Percentiles rank a stretch among this genome's conserved stretches.
phyloP scores from a whole-genome alignment of 1,284 basidiomycete genomes.

The Cutaneotrichosporon daszewskae region DNA sequence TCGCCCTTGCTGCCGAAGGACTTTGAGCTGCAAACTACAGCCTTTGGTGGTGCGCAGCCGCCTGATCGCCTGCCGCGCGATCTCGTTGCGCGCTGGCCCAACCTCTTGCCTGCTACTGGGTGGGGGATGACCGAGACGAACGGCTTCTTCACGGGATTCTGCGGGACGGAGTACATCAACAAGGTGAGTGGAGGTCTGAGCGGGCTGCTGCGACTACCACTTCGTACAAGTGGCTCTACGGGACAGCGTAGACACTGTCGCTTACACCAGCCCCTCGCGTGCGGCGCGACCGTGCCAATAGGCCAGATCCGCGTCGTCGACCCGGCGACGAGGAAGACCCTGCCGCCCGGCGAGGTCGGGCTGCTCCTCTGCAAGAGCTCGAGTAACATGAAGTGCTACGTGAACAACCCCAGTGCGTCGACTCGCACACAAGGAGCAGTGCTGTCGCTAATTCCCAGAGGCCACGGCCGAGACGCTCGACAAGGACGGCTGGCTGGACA shows the following conservation, averaged over 20 bases:
- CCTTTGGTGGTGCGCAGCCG: slow-evolving; percentile 42
- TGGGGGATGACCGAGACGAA: slow-evolving; percentile 45
- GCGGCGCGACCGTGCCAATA: slow-evolving; percentile 31
- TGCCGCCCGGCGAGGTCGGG: slow-evolving; percentile 27
- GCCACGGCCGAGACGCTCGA: slow-evolving; percentile 31
- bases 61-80: slow-evolving; percentile 32
- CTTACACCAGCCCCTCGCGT: slow-evolving; percentile 4
- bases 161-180: slow-evolving; percentile 33
- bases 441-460: slow-evolving; percentile 8
- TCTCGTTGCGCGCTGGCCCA: slow-evolving; percentile 30
- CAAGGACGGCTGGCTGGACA: slow-evolving; percentile 41
- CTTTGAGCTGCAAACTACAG: slow-evolving; percentile 28
- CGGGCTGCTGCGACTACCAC: too few relatives aligned
- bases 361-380: slow-evolving; percentile 33
- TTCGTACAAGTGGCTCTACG: too few relatives aligned
- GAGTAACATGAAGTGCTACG: slow-evolving; percentile 35
- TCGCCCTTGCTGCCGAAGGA: slow-evolving; percentile 27
- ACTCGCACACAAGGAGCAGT: not conserved
- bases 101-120: slow-evolving; percentile 20
- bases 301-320: slow-evolving; percentile 34
- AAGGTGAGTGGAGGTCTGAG: slow-evolving; percentile 24
- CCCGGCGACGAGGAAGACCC: slow-evolving; percentile 19
- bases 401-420: slow-evolving; percentile 10
- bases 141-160: slow-evolving; percentile 30
- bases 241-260: not conserved